Conservation (phyloP, 805 yeast genomes). For the Candida succiphila region DNA sequence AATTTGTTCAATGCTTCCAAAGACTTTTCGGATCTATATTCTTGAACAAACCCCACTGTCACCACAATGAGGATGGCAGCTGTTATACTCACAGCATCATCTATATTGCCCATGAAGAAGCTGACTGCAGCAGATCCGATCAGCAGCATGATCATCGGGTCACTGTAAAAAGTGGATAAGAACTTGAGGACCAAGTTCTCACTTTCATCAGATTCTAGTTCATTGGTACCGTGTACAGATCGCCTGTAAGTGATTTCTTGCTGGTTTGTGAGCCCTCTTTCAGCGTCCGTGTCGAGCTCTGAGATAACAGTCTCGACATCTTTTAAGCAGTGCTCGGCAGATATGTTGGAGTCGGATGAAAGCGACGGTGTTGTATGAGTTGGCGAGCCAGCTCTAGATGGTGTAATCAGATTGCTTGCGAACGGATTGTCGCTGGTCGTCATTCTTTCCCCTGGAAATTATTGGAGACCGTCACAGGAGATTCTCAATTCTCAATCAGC, state of each 20-base stretch:
- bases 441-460: not conserved
- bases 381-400: not conserved
- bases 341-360: conserved; percentile 15
- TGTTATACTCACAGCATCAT: conserved; percentile 91
- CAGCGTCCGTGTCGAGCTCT: conserved; percentile 52
- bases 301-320: conserved; percentile 56
- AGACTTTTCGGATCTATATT: conserved; percentile 90
- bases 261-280: conserved; percentile 50
- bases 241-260: conserved; percentile 70
- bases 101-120: conserved; percentile 89
- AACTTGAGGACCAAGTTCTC: conserved; percentile 69
- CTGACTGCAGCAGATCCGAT: conserved; percentile 86
- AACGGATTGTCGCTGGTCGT: conserved; percentile 7
- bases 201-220: conserved; percentile 64
- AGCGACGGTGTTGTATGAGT: conserved; percentile 2
- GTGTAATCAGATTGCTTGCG: conserved; percentile 9
- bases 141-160: conserved; percentile 79
- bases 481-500: too few relatives aligned
- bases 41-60: conserved; percentile 95
- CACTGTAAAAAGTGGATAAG: conserved; percentile 72
- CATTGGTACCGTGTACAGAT: conserved; percentile 73
- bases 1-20: conserved; percentile 84
- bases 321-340: conserved; percentile 52
- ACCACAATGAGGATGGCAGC: conserved; percentile 90
- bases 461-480: too few relatives aligned